Conservation (phyloP, 352 stramenopile genomes). For the Pythium guiyangense region DNA sequence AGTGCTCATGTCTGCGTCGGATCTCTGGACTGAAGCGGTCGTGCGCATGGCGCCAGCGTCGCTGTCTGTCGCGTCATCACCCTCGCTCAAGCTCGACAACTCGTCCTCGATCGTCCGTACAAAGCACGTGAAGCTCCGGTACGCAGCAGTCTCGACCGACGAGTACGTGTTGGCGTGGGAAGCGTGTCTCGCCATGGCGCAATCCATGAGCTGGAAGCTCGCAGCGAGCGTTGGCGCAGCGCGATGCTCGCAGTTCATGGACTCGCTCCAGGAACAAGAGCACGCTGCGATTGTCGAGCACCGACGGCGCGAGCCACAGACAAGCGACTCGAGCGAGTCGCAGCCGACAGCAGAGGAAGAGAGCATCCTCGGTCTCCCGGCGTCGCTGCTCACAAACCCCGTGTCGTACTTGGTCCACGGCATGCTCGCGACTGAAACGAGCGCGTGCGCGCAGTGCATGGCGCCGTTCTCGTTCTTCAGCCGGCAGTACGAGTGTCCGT, state of each 20-base stretch:
- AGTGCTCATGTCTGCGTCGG: constrained; percentile 31
- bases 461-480: constrained; percentile 71
- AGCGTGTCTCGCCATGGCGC: constrained; percentile 57
- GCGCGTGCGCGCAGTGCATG: constrained; percentile 49
- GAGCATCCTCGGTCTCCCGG: constrained; percentile 38
- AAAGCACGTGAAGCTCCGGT: constrained; percentile 51
- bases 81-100: constrained; percentile 58
- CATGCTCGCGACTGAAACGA: constrained; percentile 33
- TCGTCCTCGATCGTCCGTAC: constrained; percentile 57
- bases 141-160: constrained; percentile 10
- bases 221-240: constrained; percentile 28
- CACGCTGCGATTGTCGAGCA: constrained; percentile 40
- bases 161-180: constrained; percentile 51
- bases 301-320: constrained; percentile 22
- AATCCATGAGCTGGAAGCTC: constrained; percentile 72
- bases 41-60: constrained; percentile 23
- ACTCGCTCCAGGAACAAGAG: constrained; percentile 36
- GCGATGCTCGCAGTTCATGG: constrained; percentile 39
- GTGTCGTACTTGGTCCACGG: constrained; percentile 66
- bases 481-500: constrained; percentile 45
- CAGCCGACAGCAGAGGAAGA: constrained; percentile 19
- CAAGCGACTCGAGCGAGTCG: background rate
- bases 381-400: constrained; percentile 51
- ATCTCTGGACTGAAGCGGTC: constrained; percentile 50
- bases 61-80: background rate